Conservation (phyloP, 1,139 yeast species). For the Martiniozyma asiatica region DNA sequence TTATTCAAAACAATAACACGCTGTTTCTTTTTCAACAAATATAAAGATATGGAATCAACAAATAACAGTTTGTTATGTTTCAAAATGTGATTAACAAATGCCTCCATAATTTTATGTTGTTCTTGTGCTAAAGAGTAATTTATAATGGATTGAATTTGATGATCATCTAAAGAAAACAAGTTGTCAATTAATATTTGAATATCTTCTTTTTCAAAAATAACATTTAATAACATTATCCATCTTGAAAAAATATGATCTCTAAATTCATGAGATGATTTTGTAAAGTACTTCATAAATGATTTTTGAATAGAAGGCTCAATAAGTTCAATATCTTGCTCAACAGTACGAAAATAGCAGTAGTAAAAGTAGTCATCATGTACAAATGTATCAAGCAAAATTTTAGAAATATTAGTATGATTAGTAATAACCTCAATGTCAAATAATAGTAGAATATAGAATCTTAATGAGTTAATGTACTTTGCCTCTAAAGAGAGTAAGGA, state of each 20-base stretch:
- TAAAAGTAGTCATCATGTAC: slow-evolving; percentile 21
- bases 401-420: slow-evolving; percentile 7
- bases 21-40: no score
- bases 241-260: slow-evolving; percentile 30
- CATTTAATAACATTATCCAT: slow-evolving; percentile 43
- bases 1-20: no score
- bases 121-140: slow-evolving; percentile 31
- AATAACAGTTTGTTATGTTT: no score
- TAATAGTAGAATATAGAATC: slow-evolving; percentile 35
- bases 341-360: slow-evolving; percentile 32
- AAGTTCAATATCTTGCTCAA: slow-evolving; percentile 29
- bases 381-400: background rate
- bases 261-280: slow-evolving; percentile 10
- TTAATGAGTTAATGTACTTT: slow-evolving; percentile 30
- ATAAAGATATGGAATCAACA: no score
- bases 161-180: slow-evolving; percentile 10
- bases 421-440: slow-evolving; percentile 31
- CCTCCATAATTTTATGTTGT: slow-evolving; percentile 25
- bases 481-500: slow-evolving; percentile 13
- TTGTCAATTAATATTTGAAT: slow-evolving; percentile 11
- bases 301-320: slow-evolving; percentile 10
- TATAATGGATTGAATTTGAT: slow-evolving; percentile 12
- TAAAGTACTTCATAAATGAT: slow-evolving; percentile 23
- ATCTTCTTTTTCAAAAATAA: slow-evolving; percentile 20
- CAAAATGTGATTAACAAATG: slow-evolving; percentile 21